Base-by-base conservation (phyloP, 192 early-diverging fungal species). In the Podila clonocystis region DNA sequence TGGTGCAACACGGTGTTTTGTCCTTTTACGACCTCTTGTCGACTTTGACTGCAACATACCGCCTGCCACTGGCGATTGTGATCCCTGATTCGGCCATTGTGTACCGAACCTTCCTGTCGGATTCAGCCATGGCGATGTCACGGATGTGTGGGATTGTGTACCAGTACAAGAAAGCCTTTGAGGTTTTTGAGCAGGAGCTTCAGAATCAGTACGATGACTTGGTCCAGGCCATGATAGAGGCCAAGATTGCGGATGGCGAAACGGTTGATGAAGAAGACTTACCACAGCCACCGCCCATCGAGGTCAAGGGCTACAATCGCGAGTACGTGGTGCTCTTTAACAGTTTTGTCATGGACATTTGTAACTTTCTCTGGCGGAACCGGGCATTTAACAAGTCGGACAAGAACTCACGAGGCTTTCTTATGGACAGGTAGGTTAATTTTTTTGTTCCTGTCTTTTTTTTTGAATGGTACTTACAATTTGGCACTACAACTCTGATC, bases 311-410 rank as follows among this genome's bases (percentile, higher is more conserved):
- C 33, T 71, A 76, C 59, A 85, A 65, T 28, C 64, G 73, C 29
- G 75, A 83, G 7, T 84, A 86, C 60, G 74, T 89, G 26, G 72
- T 84, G 49, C 72, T 73, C 36, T 89, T 89, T 63, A 89, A 89
- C 74, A 83, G 85, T 15, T 86, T 76, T 66, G 86, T 87, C 6
- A 86, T 85, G 82, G 88, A 89, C 38, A 74, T 87, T 9, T 89
- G 85, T 50, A 86, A 86, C 50, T 75, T 78, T 59, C 38, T 87
- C 0, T 89, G 86, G 86, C 68, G 85, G 26, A 85, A 82, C 58
- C 72, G 78, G 2, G 79, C 83, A 3, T 84, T 87, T 31, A 85
- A 82, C 63, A 75, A 77, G 45, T 20, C 57, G 5, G 85, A 85
- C 24, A 80, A 77, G 33, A 82, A 85, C 45, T 52, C 84, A 0